phyloP scores from a whole-genome alignment of 805 yeast species.

The Starmera amethionina region DNA sequence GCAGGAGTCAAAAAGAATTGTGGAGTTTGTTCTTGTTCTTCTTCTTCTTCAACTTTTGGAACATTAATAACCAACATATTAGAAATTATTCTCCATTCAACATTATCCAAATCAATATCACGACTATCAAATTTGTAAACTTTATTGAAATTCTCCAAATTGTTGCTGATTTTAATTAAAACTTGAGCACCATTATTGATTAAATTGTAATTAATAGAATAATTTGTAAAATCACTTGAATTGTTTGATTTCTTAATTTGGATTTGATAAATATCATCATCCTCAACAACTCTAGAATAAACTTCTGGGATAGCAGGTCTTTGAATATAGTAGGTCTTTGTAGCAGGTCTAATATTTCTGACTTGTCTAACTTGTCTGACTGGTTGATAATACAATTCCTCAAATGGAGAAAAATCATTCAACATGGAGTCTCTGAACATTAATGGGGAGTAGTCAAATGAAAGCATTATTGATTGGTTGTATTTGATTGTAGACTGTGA shows the following conservation, averaged over 20 bases:
- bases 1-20: too few species aligned
- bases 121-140: constrained; percentile 7
- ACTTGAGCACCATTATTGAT: constrained; percentile 2
- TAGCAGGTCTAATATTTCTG: neutral
- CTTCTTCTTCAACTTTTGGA: constrained; percentile 7
- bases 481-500: neutral
- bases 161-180: neutral
- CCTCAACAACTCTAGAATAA: constrained; percentile 3
- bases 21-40: neutral
- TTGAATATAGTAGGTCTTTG: neutral
- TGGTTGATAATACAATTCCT: neutral
- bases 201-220: constrained; percentile 8
- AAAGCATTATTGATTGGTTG: neutral
- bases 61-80: constrained; percentile 7
- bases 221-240: constrained; percentile 6
- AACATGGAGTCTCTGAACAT: neutral
- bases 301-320: constrained; percentile 1
- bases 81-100: constrained; percentile 9
- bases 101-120: constrained; percentile 5
- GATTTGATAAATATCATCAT: constrained; percentile 4
- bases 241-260: constrained; percentile 9
- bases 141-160: constrained; percentile 11
- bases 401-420: neutral
- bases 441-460: constrained; percentile 1
- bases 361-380: neutral